Conservation (phyloP, 2,329 filamentous ascomycete species). For the Neofusicoccum umdonicola region DNA sequence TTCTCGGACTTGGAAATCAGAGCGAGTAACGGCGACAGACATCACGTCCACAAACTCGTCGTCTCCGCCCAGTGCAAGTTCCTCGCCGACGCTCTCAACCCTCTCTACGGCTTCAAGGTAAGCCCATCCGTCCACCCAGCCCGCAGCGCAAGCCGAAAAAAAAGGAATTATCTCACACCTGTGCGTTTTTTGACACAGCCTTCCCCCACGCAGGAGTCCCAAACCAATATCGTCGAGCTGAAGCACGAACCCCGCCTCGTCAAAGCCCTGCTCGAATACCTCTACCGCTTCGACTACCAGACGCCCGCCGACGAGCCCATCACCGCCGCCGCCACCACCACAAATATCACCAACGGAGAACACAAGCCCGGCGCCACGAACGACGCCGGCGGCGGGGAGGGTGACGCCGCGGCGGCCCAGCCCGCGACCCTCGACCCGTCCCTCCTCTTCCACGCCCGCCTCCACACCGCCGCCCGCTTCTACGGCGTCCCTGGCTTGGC, state of each 20-base stretch:
- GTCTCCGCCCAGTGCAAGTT: slow-evolving; percentile 11
- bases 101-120: slow-evolving; percentile 3
- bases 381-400: not conserved
- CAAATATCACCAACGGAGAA: no score
- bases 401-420: no score
- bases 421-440: not conserved
- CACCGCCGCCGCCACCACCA: not conserved
- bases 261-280: slow-evolving; percentile 10
- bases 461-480: not conserved
- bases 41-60: slow-evolving; percentile 10
- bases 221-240: not conserved
- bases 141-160: no score
- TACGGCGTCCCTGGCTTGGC: not conserved
- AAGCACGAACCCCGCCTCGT: slow-evolving; percentile 10
- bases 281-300: slow-evolving; percentile 18
- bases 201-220: not conserved
- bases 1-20: not conserved
- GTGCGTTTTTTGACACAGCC: not conserved
- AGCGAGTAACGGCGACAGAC: not conserved
- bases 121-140: not conserved
- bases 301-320: not conserved
- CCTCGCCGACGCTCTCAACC: not conserved
- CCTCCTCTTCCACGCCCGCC: not conserved
- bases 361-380: no score
- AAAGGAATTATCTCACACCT: no score